Conservation (phyloP, 2,329 filamentous ascomycete genomes). For the Ophiocordyceps sinensis region DNA sequence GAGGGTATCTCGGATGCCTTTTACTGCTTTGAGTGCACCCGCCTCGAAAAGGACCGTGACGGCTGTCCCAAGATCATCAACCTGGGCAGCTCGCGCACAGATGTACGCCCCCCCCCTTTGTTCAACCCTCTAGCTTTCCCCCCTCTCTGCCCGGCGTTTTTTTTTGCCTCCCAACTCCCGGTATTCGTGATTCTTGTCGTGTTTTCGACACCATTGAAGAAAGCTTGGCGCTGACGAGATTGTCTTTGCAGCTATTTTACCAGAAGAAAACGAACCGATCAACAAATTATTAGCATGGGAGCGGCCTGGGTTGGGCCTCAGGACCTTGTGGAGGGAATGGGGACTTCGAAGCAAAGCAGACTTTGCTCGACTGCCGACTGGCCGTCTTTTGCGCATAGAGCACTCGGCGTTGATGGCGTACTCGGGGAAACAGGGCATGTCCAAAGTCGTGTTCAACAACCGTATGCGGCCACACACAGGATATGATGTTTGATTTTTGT, state of each 20-base stretch:
- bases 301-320: constrained; percentile 34
- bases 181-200: neutral
- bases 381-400: neutral
- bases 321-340: neutral
- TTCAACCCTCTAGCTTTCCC: neutral
- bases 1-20: constrained; percentile 97
- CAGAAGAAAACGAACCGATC: constrained; percentile 53
- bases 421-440: neutral
- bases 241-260: constrained; percentile 37
- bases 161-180: constrained; percentile 19
- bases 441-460: neutral
- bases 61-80: constrained; percentile 99
- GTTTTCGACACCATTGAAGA: neutral
- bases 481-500: too few relatives aligned
- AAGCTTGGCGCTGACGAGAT: neutral
- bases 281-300: constrained; percentile 34
- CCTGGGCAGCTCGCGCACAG: constrained; percentile 84
- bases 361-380: neutral
- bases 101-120: constrained; percentile 41
- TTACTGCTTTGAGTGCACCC: constrained; percentile 98
- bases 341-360: neutral
- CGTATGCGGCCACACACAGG: too few relatives aligned
- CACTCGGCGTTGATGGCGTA: neutral
- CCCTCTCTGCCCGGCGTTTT: constrained; percentile 17
- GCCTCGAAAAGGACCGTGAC: constrained; percentile 91